These are phyloP conservation scores for Acacia concinna DNA, from an alignment of 331 rosid genomes.

Conservation along the genomic window DNA sequence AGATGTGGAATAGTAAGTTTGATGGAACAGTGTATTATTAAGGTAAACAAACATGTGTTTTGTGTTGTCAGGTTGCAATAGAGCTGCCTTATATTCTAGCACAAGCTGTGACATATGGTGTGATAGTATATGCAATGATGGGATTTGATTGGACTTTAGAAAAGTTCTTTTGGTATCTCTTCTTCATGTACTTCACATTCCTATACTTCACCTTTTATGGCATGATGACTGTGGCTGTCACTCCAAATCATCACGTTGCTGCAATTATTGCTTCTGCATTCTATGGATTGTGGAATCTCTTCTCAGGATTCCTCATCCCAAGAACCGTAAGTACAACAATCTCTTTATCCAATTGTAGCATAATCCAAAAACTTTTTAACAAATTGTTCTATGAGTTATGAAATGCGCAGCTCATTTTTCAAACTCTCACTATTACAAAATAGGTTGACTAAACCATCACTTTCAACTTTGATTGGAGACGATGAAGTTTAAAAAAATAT, in stretches of 20 bases:
- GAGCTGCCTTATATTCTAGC: slow-evolving; percentile 63
- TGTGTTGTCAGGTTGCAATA: slow-evolving; percentile 41
- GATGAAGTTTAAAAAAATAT: too few relatives aligned
- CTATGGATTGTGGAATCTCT: slow-evolving; percentile 64
- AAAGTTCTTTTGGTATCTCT: slow-evolving; percentile 69
- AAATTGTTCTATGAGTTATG: background rate
- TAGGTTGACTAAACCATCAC: background rate
- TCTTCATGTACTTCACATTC: slow-evolving; percentile 65
- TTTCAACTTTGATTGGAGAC: too few relatives aligned
- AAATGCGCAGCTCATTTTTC: background rate
- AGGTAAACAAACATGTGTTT: background rate
- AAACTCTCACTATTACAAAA: background rate
- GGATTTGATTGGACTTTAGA: slow-evolving; percentile 60
- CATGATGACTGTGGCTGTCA: slow-evolving; percentile 71
- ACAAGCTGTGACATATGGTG: slow-evolving; percentile 52
- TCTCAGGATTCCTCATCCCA: slow-evolving; percentile 71
- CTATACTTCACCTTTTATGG: slow-evolving; percentile 74
- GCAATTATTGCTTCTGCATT: slow-evolving; percentile 52
- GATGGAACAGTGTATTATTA: background rate
- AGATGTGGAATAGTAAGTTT: background rate
- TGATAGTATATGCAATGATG: slow-evolving; percentile 66
- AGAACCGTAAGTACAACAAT: slow-evolving; percentile 46
- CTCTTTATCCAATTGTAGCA: background rate
- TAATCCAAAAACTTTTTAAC: background rate
- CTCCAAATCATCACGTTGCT: slow-evolving; percentile 72